phyloP scores from a whole-genome alignment of 345 rosid species.

The Moringa oleifera region DNA sequence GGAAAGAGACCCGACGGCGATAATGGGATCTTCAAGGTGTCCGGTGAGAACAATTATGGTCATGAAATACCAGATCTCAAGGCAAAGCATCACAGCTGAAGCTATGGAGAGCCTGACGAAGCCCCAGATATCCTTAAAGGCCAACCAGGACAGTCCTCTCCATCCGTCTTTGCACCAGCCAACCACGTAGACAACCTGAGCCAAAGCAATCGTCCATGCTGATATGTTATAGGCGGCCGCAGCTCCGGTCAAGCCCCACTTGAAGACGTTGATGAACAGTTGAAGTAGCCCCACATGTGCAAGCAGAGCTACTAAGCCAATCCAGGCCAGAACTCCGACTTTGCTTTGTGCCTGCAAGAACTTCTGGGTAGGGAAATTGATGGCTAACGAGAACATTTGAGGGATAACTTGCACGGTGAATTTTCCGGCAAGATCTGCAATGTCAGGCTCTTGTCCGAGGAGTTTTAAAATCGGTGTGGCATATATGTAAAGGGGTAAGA shows the following conservation, averaged over 20 bases:
- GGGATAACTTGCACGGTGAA: conserved; percentile 75
- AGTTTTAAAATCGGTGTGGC: conserved; percentile 71
- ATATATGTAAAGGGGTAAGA: conserved; percentile 66
- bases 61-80: conserved; percentile 99
- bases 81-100: conserved; percentile 92
- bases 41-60: conserved; percentile 92
- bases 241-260: conserved; percentile 79
- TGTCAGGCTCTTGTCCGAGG: conserved; percentile 61
- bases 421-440: conserved; percentile 70
- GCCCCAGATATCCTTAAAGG: conserved; percentile 75
- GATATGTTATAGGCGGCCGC: conserved; percentile 72
- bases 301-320: conserved; percentile 59
- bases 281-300: conserved; percentile 42
- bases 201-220: conserved; percentile 62
- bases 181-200: conserved; percentile 72
- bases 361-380: conserved; percentile 83
- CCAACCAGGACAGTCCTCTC: conserved; percentile 82
- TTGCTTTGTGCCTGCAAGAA: conserved; percentile 89
- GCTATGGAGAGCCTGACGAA: conserved; percentile 76
- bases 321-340: conserved; percentile 70
- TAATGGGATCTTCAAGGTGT: conserved; percentile 75
- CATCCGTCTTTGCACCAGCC: conserved; percentile 90
- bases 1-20: conserved; percentile 90
- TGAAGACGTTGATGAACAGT: conserved; percentile 54
- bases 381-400: conserved; percentile 81